Evolutionary conservation across 2,329 filamentous ascomycete species (phyloP).

Genomic region (Trichophyton simii): DNA sequence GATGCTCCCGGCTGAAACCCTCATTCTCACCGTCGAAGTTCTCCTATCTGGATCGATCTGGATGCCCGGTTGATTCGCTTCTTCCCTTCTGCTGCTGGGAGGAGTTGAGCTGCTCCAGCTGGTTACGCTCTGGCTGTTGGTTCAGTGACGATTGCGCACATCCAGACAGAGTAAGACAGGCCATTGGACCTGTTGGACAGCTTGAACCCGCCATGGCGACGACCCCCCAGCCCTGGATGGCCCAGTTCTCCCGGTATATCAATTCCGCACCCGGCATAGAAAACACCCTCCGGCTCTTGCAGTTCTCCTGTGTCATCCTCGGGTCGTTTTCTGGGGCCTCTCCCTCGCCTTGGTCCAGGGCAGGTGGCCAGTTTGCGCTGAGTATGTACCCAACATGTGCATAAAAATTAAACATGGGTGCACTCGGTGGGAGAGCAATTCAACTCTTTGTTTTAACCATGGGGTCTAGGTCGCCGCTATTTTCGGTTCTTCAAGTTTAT

Average conservation of each 20-base stretch:
- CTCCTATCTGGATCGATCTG: background rate
- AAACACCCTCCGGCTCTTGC: conserved; percentile 29
- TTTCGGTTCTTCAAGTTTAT: conserved; percentile 59
- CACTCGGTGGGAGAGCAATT: background rate
- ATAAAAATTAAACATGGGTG: background rate
- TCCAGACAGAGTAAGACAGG: background rate
- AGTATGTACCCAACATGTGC: conserved; percentile 20
- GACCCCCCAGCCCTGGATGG: background rate
- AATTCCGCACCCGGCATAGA: conserved; percentile 25
- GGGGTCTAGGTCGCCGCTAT: conserved; percentile 42
- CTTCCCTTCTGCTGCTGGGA: too few relatives aligned
- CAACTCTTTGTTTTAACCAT: background rate
- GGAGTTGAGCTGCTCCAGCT: too few relatives aligned
- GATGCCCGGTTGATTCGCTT: background rate
- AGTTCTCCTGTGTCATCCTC: conserved; percentile 26
- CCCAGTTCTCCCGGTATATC: conserved; percentile 23
- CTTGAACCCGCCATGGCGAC: background rate
- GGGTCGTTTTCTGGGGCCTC: conserved; percentile 19
- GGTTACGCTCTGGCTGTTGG: background rate
- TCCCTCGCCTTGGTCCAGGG: conserved; percentile 24
- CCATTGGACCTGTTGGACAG: background rate
- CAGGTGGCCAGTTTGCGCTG: conserved; percentile 32
- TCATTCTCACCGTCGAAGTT: background rate
- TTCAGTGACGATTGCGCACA: background rate
- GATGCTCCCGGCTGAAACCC: background rate